A percentile compares a stretch with the other conserved stretches of the same genome.
phyloP scores from a whole-genome alignment of 805 yeast genomes.

The Metschnikowia sp. region DNA sequence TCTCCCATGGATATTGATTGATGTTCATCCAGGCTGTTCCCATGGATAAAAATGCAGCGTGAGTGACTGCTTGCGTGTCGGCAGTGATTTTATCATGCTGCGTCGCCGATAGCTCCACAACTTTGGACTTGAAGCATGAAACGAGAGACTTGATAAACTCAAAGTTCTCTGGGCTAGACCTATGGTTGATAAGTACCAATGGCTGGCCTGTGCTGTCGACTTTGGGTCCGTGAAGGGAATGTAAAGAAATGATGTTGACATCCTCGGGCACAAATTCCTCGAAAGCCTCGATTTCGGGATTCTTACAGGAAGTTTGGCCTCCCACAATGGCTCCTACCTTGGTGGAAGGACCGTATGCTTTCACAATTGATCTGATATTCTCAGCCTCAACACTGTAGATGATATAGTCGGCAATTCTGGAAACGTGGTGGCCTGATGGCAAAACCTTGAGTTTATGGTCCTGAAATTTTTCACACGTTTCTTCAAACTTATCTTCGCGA shows the following conservation, averaged over 20 bases:
- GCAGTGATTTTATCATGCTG: conserved; percentile 96
- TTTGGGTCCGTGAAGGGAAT: conserved; percentile 92
- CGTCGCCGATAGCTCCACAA: conserved; percentile 73
- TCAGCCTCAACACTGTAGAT: conserved; percentile 95
- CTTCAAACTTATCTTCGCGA: conserved; percentile 58
- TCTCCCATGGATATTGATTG: conserved; percentile 89
- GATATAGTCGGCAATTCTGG: conserved; percentile 76
- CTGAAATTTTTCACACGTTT: conserved; percentile 37
- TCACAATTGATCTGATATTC: conserved; percentile 67
- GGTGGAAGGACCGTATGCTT: conserved; percentile 79
- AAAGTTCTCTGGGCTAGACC: conserved; percentile 55
- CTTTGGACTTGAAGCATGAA: conserved; percentile 71
- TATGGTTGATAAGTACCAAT: conserved; percentile 75
- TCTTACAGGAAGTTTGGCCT: conserved; percentile 97
- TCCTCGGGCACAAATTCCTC: conserved; percentile 73
- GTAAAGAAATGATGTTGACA: conserved; percentile 79
- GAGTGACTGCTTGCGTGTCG: conserved; percentile 97
- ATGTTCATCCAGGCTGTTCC: conserved; percentile 90
- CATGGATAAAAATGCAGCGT: conserved; percentile 95
- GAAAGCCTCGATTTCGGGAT: conserved; percentile 84
- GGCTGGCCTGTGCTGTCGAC: conserved; percentile 92
- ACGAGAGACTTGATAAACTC: conserved; percentile 61
- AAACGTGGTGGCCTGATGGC: conserved; percentile 79
- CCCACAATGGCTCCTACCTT: conserved; percentile 89
- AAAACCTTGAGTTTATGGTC: conserved; percentile 53